Evolutionary conservation across 805 yeast genomes (phyloP).

Genomic region (Spathaspora boniae): DNA sequence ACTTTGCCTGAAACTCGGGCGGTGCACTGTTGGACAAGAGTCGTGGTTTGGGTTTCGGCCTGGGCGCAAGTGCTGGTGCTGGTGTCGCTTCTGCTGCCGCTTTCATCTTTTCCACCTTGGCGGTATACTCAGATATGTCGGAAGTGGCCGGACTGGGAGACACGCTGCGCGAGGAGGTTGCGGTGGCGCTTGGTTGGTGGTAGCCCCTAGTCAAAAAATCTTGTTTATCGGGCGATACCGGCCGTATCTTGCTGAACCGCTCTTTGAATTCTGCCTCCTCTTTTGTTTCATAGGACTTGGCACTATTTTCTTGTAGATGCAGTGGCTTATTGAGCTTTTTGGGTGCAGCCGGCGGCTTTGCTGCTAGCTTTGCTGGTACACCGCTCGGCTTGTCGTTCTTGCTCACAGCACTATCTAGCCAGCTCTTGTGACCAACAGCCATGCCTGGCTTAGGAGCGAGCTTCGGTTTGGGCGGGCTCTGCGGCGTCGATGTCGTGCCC

Average conservation of each 20-base stretch:
- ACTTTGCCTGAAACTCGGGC: conserved; percentile 7
- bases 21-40: conserved; percentile 1
- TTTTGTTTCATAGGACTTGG: conserved; percentile 4
- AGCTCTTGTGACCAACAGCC: conserved; percentile 10
- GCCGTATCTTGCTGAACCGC: conserved; percentile 6
- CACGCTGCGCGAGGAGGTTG: too few relatives aligned
- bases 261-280: conserved; percentile 9
- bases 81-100: not conserved
- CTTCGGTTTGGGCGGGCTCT: conserved; percentile 1
- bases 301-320: not conserved
- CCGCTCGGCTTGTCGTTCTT: conserved; percentile 8
- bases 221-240: too few relatives aligned
- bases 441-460: conserved; percentile 2
- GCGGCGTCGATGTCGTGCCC: conserved; percentile 6
- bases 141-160: too few relatives aligned
- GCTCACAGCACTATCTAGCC: conserved; percentile 5
- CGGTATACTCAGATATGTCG: too few relatives aligned
- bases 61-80: conserved; percentile 4
- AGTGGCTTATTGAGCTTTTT: conserved; percentile 10
- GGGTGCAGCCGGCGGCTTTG: conserved; percentile 10
- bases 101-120: conserved; percentile 7
- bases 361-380: conserved; percentile 12
- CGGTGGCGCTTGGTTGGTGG: too few relatives aligned
- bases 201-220: too few relatives aligned
- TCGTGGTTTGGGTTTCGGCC: not conserved